Evolutionary conservation across 176 grass and related monocot species (phyloP).

Genomic region (Aegilops speltoides): DNA sequence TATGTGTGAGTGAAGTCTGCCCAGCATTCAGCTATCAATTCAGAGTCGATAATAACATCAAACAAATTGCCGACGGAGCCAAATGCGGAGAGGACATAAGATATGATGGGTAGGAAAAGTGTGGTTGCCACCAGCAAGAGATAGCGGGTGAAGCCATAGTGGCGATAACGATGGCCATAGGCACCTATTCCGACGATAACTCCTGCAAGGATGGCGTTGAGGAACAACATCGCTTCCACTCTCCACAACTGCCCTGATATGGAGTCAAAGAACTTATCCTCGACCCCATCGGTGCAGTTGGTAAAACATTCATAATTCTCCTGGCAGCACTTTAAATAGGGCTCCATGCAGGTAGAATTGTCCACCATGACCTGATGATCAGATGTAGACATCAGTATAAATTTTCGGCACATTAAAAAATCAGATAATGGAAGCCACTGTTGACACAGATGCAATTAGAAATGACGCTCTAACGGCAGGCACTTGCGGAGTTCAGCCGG

Average conservation of each 20-base stretch:
- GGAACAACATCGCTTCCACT: fast-evolving
- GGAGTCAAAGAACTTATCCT: background rate
- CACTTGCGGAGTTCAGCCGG: too few species aligned
- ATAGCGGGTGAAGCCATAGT: background rate
- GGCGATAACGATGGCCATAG: background rate
- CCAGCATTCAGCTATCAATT: background rate
- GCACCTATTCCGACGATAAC: background rate
- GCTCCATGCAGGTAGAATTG: too few species aligned
- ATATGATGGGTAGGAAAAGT: background rate
- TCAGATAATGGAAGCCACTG: too few species aligned
- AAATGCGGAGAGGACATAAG: background rate
- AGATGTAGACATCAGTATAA: too few species aligned
- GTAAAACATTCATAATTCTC: too few species aligned
- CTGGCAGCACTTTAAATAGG: too few species aligned
- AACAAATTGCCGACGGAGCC: fast-evolving
- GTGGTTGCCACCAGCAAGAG: background rate
- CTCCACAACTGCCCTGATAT: background rate
- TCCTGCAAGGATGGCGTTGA: background rate
- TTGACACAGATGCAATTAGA: too few species aligned
- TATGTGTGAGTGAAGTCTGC: background rate
- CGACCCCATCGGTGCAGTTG: background rate
- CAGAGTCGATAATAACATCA: too few species aligned
- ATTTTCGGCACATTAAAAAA: too few species aligned
- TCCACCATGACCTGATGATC: too few species aligned
- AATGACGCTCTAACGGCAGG: too few species aligned